Base-by-base conservation (phyloP, 139 green algal genomes). In the Volvox reticuliferus region DNA sequence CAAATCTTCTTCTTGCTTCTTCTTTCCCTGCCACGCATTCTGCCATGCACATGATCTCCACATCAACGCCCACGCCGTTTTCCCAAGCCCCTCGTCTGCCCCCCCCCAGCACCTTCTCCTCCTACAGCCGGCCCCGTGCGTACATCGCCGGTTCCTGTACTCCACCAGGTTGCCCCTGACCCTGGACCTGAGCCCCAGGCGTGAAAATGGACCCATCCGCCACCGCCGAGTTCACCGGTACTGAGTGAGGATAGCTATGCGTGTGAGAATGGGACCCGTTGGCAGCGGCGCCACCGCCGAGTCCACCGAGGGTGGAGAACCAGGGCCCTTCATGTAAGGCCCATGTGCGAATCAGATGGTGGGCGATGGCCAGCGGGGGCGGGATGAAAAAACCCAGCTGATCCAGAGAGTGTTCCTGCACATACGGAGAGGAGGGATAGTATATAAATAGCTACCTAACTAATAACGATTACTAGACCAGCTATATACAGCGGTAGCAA, bases 341-440 rank as follows among this genome's bases (percentile, higher is more conserved):
- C 62, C 96, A 98, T 16, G 82, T 33, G 37, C 93, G 92, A 14
- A 98, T 95, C 6, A 98, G 93, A 89, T 98, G 95, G 91, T 98
- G 95, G 19, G 97, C 96, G 55, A 98, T 96, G 30, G 97, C 96
- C 77, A 95, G 94, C 0, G 95, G 95, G 0, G 97, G 97, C 0
- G 97, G 96, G 12, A 98, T 93, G 62, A 94, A 98, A 92, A 98
- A 98, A 20, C 94, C 95, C 13, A 96, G 77, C 22, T 84, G 86
- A 55, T 93, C 91, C 93, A 94, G 91, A 21, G 77, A 88, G 3
- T 76, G 76, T 76, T 94, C 91, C 83, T 94, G 92, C 65, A 73
- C 65, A 28, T 2, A 73, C 65, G 65, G 24, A 73, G 65, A 28
- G 24, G 65, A 73, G 62, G 62, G 62, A 69, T 19, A 19, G 62